Base-by-base conservation (phyloP, 495 filamentous ascomycete species). In the Sordaria brevicollis region DNA sequence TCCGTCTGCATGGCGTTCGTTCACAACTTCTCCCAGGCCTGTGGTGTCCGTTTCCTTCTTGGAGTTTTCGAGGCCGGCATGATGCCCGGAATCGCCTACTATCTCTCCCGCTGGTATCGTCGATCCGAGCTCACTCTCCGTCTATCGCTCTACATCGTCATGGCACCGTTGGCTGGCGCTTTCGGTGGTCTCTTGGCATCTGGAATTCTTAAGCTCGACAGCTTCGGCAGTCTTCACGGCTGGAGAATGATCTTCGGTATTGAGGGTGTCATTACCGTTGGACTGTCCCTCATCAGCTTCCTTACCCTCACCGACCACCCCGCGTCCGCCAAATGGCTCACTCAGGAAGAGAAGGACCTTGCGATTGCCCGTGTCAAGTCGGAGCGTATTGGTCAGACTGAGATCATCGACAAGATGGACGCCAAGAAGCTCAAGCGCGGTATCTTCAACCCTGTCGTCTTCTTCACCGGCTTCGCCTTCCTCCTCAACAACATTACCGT, bases 401-500 rank as follows among this genome's bases (percentile, higher is more conserved):
- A 86, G 72, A 85, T 92, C 9, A 74, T 89, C 35, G 91, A 94
- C 77, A 80, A 80, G 62, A 89, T 91, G 71, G 81, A 86, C 68
- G 85, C 83, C 81, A 80, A 77, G 7, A 90, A 91, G 41, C 83
- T 92, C 2, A 75, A 81, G 54, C 41, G 21, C 35, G 77, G 77
- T 69, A 75, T 79, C 34, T 49, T 68, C 57, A 76, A 72, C 71
- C 77, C 77, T 31, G 67, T 79, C 21, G 72, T 70, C 8, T 41
- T 76, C 4, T 81, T 89, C 0, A 93, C 91, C 67, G 84, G 87
- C 5, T 75, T 91, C 34, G 80, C 87, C 1, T 93, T 91, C 77
- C 83, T 92, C 65, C 88, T 91, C 15, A 86, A 91, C 82, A 90
- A 89, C 76, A 88, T 90, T 67, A 91, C 91, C 0, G 85, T 95